Percentiles rank a stretch among this genome's conserved stretches.
phyloP scores from a whole-genome alignment of 306 rosid genomes.

The Carpinus fangiana region DNA sequence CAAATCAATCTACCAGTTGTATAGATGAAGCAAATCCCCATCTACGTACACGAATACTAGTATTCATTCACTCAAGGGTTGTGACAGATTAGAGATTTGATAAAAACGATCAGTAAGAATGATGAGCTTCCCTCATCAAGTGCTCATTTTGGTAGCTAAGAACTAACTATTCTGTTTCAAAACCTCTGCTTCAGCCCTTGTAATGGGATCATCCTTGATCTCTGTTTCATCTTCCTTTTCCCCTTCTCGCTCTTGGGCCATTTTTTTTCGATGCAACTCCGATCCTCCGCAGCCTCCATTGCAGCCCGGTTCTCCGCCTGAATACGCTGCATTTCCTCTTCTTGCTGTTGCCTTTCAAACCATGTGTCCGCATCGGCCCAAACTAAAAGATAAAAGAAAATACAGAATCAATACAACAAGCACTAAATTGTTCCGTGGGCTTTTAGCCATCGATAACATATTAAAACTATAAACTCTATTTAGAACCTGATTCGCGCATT shows the following conservation, averaged over 20 bases:
- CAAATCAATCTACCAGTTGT: background rate
- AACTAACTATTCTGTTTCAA: slow-evolving; percentile 37
- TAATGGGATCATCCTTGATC: slow-evolving; percentile 73
- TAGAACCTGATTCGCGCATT: background rate
- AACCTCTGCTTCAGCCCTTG: slow-evolving; percentile 78
- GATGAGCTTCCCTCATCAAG: slow-evolving; percentile 17
- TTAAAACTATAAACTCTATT: background rate
- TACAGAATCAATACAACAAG: slow-evolving; percentile 3
- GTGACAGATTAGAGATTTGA: slow-evolving; percentile 1
- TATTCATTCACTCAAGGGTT: background rate
- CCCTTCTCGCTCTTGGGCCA: slow-evolving; percentile 72
- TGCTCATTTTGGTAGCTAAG: background rate
- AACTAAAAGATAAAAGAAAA: slow-evolving; percentile 39
- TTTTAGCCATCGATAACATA: background rate
- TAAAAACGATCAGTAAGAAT: background rate
- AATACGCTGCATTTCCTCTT: slow-evolving; percentile 83
- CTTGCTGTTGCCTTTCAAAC: slow-evolving; percentile 97
- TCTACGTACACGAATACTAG: background rate
- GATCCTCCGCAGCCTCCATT: slow-evolving; percentile 91
- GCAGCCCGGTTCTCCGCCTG: slow-evolving; percentile 83
- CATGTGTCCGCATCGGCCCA: slow-evolving; percentile 99
- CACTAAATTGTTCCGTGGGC: background rate
- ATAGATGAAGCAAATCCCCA: background rate
- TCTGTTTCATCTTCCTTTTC: slow-evolving; percentile 77
- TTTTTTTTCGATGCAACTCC: slow-evolving; percentile 70